phyloP scores from a whole-genome alignment of 2,329 filamentous ascomycete genomes.

The Stachybotrys chlorohalonatus region DNA sequence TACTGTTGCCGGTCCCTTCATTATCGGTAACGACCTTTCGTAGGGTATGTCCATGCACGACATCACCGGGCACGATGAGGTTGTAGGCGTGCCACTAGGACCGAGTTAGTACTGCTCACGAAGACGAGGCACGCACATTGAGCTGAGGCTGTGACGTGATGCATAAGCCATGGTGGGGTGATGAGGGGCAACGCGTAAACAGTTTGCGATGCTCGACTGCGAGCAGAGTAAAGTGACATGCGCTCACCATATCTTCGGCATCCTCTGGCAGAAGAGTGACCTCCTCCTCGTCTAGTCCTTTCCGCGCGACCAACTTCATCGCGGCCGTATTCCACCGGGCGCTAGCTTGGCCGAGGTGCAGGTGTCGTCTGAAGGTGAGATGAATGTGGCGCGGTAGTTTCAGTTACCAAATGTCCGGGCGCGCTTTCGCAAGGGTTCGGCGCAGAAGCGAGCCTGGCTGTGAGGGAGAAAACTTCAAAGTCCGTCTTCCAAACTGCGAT shows the following conservation, averaged over 20 bases:
- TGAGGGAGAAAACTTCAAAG: no score
- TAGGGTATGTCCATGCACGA: constrained; percentile 44
- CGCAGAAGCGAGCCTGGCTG: neutral
- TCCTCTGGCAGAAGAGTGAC: constrained; percentile 34
- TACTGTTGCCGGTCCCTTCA: constrained; percentile 37
- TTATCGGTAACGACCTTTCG: constrained; percentile 45
- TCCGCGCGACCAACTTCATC: constrained; percentile 31
- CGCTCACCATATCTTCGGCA: constrained; percentile 36
- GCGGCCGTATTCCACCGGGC: neutral
- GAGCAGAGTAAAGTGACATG: neutral
- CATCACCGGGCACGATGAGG: constrained; percentile 44
- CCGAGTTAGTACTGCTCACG: neutral
- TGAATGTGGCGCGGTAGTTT: no score
- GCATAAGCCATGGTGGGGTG: constrained; percentile 3
- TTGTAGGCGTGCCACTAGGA: constrained; percentile 51
- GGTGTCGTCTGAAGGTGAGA: no score
- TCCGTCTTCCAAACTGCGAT: no score
- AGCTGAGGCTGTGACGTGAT: neutral
- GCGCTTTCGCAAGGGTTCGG: neutral
- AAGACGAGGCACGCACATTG: neutral
- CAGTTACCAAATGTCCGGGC: no score
- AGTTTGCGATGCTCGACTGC: neutral
- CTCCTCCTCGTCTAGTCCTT: constrained; percentile 26
- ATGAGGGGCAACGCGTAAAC: neutral
- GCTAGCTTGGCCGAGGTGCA: no score